These are phyloP conservation scores for Cylindrotheca fusiformis DNA, from an alignment of 108 stramenopile genomes.

Conservation along the genomic window DNA sequence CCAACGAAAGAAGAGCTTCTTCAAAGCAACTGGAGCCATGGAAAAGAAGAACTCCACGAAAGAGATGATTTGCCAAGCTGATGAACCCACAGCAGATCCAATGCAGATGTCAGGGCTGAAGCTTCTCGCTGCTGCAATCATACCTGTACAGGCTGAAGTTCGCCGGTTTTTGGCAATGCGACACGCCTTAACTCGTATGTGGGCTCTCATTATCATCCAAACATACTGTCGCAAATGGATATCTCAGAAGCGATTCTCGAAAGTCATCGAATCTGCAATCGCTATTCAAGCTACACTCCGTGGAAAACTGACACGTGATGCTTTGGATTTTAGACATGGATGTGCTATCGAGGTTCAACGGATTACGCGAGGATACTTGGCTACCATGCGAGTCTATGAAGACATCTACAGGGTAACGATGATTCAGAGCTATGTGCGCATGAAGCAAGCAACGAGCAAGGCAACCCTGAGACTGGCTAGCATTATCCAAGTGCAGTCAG, in stretches of 20 bases:
- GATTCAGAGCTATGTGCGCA: slow-evolving; percentile 56
- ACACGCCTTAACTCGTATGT: slow-evolving; percentile 59
- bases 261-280: slow-evolving; percentile 33
- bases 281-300: slow-evolving; percentile 65
- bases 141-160: slow-evolving; percentile 78
- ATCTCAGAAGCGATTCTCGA: slow-evolving; percentile 31
- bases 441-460: slow-evolving; percentile 42
- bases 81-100: slow-evolving; percentile 63
- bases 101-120: slow-evolving; percentile 76
- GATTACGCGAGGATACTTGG: slow-evolving; percentile 41
- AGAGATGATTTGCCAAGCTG: slow-evolving; percentile 11
- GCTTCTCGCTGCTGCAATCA: slow-evolving; percentile 71
- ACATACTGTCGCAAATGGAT: slow-evolving; percentile 62
- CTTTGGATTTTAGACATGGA: slow-evolving; percentile 59
- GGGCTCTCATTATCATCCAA: slow-evolving; percentile 73
- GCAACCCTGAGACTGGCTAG: slow-evolving; percentile 40
- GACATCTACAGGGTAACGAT: slow-evolving; percentile 58
- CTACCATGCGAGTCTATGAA: slow-evolving; percentile 52
- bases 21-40: too few species aligned
- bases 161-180: slow-evolving; percentile 70
- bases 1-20: too few species aligned
- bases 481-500: slow-evolving; percentile 48
- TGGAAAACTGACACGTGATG: slow-evolving; percentile 57
- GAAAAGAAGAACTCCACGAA: slow-evolving; percentile 5
- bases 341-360: slow-evolving; percentile 81